Evolutionary conservation across 768 basidiomycete species (phyloP).

Genomic region (Suillus bovinus): DNA sequence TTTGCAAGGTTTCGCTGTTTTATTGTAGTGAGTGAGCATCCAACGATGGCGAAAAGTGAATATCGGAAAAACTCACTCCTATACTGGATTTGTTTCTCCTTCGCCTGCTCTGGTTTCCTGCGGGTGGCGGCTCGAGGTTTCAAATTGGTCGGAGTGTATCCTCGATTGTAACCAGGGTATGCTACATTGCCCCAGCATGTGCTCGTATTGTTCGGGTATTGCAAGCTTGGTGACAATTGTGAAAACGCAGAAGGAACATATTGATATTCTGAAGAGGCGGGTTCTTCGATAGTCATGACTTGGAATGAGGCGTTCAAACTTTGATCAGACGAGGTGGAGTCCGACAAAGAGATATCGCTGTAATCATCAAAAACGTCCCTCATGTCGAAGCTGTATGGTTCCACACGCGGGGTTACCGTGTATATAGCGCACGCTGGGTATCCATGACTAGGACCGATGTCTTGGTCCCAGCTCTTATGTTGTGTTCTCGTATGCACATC

Average conservation of each 20-base stretch:
- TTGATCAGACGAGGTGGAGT: not conserved
- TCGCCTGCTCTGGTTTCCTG: constrained; percentile 19
- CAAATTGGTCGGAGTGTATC: not conserved
- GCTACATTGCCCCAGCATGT: not conserved
- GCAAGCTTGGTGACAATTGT: not conserved
- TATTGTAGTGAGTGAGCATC: not conserved
- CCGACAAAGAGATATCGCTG: not conserved
- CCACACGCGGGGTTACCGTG: not conserved
- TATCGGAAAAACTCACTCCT: constrained; percentile 25
- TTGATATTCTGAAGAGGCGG: not conserved
- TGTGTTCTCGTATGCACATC: not conserved
- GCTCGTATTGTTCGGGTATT: not conserved
- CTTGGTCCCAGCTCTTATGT: not conserved
- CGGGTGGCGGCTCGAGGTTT: not conserved
- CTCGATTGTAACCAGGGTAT: not conserved
- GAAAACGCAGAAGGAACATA: not conserved
- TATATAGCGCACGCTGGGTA: not conserved
- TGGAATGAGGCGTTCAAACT: not conserved
- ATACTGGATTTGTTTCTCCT: constrained; percentile 25
- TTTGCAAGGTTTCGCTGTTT: constrained; percentile 63
- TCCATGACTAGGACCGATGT: not conserved
- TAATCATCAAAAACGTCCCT: not conserved
- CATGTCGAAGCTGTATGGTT: not conserved
- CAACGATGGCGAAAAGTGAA: not conserved
- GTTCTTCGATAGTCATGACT: not conserved